phyloP scores from a whole-genome alignment of 2,329 filamentous ascomycete genomes.

The Xylaria polymorpha region DNA sequence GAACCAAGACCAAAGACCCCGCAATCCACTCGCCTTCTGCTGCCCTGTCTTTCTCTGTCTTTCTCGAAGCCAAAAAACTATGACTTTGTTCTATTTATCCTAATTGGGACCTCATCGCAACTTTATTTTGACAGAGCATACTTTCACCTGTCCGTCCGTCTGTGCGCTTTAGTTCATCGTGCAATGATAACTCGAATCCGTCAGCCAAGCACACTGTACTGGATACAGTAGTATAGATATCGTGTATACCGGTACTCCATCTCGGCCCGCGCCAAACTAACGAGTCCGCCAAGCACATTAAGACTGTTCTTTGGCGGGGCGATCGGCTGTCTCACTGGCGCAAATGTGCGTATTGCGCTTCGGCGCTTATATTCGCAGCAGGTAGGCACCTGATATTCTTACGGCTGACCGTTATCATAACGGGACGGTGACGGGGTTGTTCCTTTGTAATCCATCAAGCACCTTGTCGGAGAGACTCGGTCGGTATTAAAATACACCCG shows the following conservation, averaged over 20 bases:
- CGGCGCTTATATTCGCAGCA: constrained; percentile 24
- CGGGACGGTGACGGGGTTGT: constrained; percentile 1
- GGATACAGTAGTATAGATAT: too few relatives aligned
- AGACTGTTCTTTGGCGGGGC: constrained; percentile 30
- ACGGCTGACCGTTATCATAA: not conserved
- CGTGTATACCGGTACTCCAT: not conserved
- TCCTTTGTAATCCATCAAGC: not conserved
- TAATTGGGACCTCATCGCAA: constrained; percentile 14
- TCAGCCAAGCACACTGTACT: constrained; percentile 7
- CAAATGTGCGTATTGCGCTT: constrained; percentile 25
- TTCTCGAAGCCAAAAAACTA: constrained; percentile 15
- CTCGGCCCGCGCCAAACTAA: constrained; percentile 30
- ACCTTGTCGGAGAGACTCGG: constrained; percentile 4
- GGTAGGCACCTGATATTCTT: constrained; percentile 3
- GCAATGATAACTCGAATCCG: not conserved
- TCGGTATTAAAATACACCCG: constrained; percentile 4
- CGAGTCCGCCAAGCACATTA: constrained; percentile 22
- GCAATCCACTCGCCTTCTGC: constrained; percentile 19
- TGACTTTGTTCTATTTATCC: not conserved
- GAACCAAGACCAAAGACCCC: constrained; percentile 25
- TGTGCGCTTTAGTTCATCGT: not conserved
- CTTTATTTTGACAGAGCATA: constrained; percentile 4
- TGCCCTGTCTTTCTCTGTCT: not conserved
- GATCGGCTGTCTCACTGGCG: constrained; percentile 21
- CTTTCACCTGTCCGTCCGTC: not conserved